These are phyloP conservation scores for Metschnikowia shivogae DNA, from an alignment of 805 yeast species.

Conservation along the genomic window DNA sequence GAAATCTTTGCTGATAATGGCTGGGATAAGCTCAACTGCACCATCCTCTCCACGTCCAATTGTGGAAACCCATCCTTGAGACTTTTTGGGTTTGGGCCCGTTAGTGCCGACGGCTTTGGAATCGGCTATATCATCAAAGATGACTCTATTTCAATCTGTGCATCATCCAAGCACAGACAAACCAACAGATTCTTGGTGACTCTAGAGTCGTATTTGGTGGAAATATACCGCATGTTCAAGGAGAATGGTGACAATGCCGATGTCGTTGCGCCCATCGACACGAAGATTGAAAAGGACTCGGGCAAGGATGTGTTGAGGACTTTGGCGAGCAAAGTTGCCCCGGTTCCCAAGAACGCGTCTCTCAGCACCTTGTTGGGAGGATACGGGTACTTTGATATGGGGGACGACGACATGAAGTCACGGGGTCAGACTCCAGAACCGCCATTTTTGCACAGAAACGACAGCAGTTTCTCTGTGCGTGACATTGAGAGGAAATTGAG, in stretches of 20 bases:
- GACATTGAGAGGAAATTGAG: conserved; percentile 65
- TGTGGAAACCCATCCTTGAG: conserved; percentile 60
- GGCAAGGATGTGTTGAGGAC: not conserved
- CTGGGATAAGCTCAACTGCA: conserved; percentile 81
- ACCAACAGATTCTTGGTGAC: conserved; percentile 53
- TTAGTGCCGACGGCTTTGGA: conserved; percentile 55
- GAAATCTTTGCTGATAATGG: conserved; percentile 78
- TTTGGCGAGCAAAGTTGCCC: conserved; percentile 10
- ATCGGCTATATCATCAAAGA: conserved; percentile 53
- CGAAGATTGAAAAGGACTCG: conserved; percentile 18
- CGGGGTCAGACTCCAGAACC: conserved; percentile 60
- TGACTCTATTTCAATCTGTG: conserved; percentile 49
- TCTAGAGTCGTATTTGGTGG: conserved; percentile 46
- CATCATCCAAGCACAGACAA: conserved; percentile 58
- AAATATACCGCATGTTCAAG: conserved; percentile 35
- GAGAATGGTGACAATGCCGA: conserved; percentile 20
- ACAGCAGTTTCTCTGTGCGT: conserved; percentile 39
- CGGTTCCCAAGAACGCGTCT: conserved; percentile 9
- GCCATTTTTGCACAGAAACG: conserved; percentile 35
- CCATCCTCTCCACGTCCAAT: conserved; percentile 56
- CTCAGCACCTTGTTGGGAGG: conserved; percentile 47
- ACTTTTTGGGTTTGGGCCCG: conserved; percentile 58
- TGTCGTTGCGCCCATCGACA: conserved; percentile 22
- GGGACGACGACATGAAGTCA: conserved; percentile 48
- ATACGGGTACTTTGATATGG: conserved; percentile 58